Conservation (phyloP, 495 filamentous ascomycete species). For the Echria macrotheca region DNA sequence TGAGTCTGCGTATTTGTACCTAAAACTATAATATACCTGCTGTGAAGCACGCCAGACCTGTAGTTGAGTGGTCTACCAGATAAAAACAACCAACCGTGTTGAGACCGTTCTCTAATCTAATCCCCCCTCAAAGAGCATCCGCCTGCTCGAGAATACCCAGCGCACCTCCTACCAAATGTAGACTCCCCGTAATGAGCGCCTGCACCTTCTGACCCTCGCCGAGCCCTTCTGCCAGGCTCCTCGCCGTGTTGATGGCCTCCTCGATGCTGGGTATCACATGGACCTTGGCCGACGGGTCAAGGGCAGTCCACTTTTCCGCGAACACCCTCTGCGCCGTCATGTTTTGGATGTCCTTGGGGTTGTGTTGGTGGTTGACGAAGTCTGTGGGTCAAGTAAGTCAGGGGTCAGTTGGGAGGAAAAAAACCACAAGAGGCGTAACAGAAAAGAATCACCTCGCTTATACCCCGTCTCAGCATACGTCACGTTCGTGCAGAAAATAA, state of each 20-base stretch:
- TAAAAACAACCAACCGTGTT: background rate
- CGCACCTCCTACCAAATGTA: conserved; percentile 57
- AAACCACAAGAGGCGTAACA: background rate
- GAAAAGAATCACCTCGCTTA: conserved; percentile 37
- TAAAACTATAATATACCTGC: background rate
- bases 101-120: background rate
- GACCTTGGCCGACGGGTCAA: conserved; percentile 58
- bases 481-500: conserved; percentile 83
- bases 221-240: conserved; percentile 38
- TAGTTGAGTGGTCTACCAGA: background rate
- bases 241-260: conserved; percentile 69
- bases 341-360: conserved; percentile 58
- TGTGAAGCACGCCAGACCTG: background rate
- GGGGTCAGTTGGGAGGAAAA: conserved; percentile 27
- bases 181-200: conserved; percentile 56
- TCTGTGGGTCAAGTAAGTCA: too few relatives aligned
- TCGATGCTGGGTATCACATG: conserved; percentile 74
- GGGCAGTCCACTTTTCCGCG: conserved; percentile 61
- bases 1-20: conserved; percentile 6
- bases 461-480: conserved; percentile 69
- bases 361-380: conserved; percentile 70
- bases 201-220: conserved; percentile 32
- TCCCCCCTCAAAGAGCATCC: conserved; percentile 28
- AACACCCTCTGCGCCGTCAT: conserved; percentile 71
- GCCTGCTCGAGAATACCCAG: conserved; percentile 43